These are phyloP conservation scores for Odonthalia washingtoniensis DNA, from an alignment of 31 red algal genomes.

Conservation along the genomic window DNA sequence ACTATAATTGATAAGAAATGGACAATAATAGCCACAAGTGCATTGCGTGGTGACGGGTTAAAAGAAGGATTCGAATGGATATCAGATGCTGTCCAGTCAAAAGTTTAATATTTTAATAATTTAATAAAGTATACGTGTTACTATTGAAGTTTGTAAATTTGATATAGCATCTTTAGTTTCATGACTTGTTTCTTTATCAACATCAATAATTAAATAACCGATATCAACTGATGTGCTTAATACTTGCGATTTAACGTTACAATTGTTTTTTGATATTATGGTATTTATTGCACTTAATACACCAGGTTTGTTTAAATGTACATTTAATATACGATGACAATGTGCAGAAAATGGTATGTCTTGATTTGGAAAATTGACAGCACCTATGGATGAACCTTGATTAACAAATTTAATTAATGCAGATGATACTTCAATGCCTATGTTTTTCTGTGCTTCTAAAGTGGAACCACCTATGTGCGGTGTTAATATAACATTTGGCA, in stretches of 20 bases:
- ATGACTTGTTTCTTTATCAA: slow-evolving; percentile 86
- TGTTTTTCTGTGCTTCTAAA: slow-evolving; percentile 86
- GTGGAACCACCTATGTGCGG: slow-evolving; percentile 93
- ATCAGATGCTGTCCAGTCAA: slow-evolving; percentile 71
- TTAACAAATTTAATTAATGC: slow-evolving; percentile 78
- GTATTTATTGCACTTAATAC: slow-evolving; percentile 88
- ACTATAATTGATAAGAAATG: slow-evolving; percentile 94
- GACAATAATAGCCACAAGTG: slow-evolving; percentile 97
- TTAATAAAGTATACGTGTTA: slow-evolving; percentile 90
- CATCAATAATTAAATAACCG: slow-evolving; percentile 94
- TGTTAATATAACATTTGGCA: slow-evolving; percentile 84
- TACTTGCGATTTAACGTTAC: slow-evolving; percentile 88
- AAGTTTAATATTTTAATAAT: slow-evolving; percentile 26
- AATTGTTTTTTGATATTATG: slow-evolving; percentile 76
- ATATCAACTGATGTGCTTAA: slow-evolving; percentile 82
- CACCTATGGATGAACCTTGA: slow-evolving; percentile 72
- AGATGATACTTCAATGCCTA: slow-evolving; percentile 84
- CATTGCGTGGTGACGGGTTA: slow-evolving; percentile 85
- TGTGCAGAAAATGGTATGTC: slow-evolving; percentile 72
- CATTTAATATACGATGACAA: slow-evolving; percentile 87
- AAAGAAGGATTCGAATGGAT: slow-evolving; percentile 98
- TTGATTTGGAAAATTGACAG: slow-evolving; percentile 94
- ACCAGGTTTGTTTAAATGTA: slow-evolving; percentile 89
- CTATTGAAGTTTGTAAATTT: slow-evolving; percentile 73
- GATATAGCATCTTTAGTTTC: slow-evolving; percentile 87